Percentiles rank a stretch among this genome's conserved stretches.
phyloP scores from a whole-genome alignment of 306 rosid species.

The Begonia loranthoides region DNA sequence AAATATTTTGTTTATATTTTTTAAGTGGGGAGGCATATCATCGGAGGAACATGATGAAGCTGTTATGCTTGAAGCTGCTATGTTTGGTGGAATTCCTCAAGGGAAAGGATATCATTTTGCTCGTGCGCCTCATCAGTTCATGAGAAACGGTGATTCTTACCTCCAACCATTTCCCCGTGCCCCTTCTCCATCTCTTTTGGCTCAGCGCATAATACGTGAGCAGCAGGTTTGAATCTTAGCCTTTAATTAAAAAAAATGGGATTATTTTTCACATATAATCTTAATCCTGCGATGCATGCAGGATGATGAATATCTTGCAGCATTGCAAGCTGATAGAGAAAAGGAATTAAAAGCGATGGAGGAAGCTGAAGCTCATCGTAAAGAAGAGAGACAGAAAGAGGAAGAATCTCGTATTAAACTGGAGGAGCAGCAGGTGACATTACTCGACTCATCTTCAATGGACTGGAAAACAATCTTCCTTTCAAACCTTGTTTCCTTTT shows the following conservation, averaged over 20 bases:
- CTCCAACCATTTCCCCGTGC: constrained; percentile 41
- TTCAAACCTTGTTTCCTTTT: too few relatives aligned
- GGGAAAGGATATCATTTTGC: constrained; percentile 45
- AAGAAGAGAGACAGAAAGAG: constrained; percentile 61
- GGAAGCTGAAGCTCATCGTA: constrained; percentile 74
- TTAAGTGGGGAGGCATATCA: constrained; percentile 95
- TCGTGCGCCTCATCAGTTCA: constrained; percentile 52
- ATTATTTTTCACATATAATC: constrained; percentile 4
- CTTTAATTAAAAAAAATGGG: constrained; percentile 1
- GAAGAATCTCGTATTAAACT: constrained; percentile 66
- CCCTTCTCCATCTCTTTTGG: constrained; percentile 74
- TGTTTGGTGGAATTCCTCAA: constrained; percentile 93
- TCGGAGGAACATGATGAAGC: constrained; percentile 90
- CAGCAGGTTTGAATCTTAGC: constrained; percentile 57
- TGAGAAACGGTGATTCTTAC: constrained; percentile 32
- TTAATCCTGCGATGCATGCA: constrained; percentile 17
- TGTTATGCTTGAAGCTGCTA: constrained; percentile 95
- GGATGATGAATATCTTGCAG: constrained; percentile 93
- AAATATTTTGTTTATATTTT: constrained; percentile 11
- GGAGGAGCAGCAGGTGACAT: constrained; percentile 66
- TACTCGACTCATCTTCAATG: not conserved
- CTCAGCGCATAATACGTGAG: constrained; percentile 86
- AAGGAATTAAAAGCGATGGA: constrained; percentile 60
- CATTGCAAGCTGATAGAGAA: constrained; percentile 84
- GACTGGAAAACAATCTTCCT: not conserved